phyloP scores from a whole-genome alignment of 257 asterid genomes.

The Nicotiana tomentosiformis region DNA sequence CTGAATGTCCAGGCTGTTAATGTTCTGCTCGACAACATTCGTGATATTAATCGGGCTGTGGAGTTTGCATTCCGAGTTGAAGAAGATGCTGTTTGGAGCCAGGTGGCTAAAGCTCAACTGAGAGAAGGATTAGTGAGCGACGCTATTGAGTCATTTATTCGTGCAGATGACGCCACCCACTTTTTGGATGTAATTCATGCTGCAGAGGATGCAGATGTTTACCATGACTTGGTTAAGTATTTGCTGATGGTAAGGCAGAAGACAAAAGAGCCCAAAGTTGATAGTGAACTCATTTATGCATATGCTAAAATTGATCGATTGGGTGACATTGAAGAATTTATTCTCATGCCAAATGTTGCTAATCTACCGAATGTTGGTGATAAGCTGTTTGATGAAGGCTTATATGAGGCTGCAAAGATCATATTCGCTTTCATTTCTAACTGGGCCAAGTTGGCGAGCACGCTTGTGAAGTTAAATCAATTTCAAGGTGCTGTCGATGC shows the following conservation, averaged over 20 bases:
- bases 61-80: conserved; percentile 98
- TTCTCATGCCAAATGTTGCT: conserved; percentile 99
- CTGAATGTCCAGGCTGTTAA: conserved; percentile 98
- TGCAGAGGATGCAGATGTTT: conserved; percentile 79
- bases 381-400: conserved; percentile 90
- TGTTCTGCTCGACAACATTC: conserved; percentile 83
- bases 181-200: conserved; percentile 89
- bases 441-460: conserved; percentile 94
- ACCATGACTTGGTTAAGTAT: conserved; percentile 93
- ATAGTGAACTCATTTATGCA: conserved; percentile 95
- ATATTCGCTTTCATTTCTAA: conserved; percentile 89
- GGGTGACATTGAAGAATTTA: conserved; percentile 93
- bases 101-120: conserved; percentile 95
- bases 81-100: conserved; percentile 99
- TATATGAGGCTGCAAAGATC: conserved; percentile 96
- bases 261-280: conserved; percentile 95
- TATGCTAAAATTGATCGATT: conserved; percentile 95
- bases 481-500: conserved; percentile 99
- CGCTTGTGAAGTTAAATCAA: conserved; percentile 85
- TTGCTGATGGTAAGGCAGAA: conserved; percentile 98
- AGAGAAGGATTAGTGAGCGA: conserved; percentile 97
- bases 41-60: conserved; percentile 89
- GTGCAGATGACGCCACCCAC: conserved; percentile 90
- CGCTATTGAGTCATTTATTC: conserved; percentile 95
- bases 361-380: conserved; percentile 97